A percentile compares a stretch with the other conserved stretches of the same genome.
phyloP scores from a whole-genome alignment of 1,284 basidiomycete species.

The Microbotryomycetes sp. region DNA sequence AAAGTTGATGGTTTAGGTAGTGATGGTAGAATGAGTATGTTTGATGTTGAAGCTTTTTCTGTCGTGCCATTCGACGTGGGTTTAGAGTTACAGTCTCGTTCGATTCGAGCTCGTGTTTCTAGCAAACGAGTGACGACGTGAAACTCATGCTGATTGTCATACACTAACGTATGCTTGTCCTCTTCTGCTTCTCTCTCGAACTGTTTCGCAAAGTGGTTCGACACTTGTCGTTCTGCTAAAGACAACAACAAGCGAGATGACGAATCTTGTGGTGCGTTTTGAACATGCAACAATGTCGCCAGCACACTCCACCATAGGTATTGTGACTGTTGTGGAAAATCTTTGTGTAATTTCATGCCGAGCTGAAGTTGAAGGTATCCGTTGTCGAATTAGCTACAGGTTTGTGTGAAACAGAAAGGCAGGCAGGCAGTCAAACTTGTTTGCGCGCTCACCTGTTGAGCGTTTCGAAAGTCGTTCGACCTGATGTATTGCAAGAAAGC shows the following conservation, averaged over 20 bases:
- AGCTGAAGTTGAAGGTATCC: not conserved
- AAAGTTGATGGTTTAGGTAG: not conserved
- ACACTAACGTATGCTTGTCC: not conserved
- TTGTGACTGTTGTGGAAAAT: conserved; percentile 68
- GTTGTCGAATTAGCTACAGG: no score
- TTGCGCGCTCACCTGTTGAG: conserved; percentile 37
- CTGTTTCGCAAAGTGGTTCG: conserved; percentile 46
- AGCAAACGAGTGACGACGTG: conserved; percentile 24
- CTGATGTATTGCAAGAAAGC: conserved; percentile 58
- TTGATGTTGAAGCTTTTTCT: not conserved
- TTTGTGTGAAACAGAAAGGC: conserved; percentile 7
- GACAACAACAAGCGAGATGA: conserved; percentile 64
- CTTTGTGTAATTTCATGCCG: conserved; percentile 49
- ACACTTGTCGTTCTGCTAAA: conserved; percentile 43
- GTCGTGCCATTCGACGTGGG: no score
- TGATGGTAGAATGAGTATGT: not conserved
- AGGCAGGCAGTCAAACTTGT: conserved; percentile 1
- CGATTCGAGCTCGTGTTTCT: conserved; percentile 23
- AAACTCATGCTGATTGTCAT: conserved; percentile 22
- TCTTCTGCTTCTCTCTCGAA: conserved; percentile 55
- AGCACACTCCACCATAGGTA: conserved; percentile 79
- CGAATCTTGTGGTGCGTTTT: conserved; percentile 66
- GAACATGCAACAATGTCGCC: conserved; percentile 59
- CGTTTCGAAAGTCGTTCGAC: conserved; percentile 32
- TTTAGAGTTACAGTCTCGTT: no score